Evolutionary conservation across 257 asterid genomes (phyloP).

Genomic region (Nicotiana undulata): DNA sequence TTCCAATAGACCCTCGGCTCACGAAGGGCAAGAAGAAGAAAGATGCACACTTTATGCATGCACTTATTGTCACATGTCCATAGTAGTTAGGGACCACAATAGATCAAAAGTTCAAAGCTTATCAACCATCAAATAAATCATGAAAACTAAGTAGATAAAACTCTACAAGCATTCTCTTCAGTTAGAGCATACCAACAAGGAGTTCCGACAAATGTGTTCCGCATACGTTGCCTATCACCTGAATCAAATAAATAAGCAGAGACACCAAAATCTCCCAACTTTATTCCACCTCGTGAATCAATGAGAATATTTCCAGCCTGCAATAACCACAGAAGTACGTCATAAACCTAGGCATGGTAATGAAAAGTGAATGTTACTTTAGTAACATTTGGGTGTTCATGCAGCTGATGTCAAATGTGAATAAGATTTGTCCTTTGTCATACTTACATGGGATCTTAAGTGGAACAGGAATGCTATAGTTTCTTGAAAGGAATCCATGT

Average conservation of each 20-base stretch:
- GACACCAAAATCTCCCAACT: constrained; percentile 98
- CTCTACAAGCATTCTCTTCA: neutral
- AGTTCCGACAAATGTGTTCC: constrained; percentile 97
- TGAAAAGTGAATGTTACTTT: neutral
- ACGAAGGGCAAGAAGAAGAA: too few species aligned
- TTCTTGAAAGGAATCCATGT: neutral
- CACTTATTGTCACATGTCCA: neutral
- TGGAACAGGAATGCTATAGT: neutral
- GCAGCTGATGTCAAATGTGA: neutral
- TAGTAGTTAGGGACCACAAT: neutral
- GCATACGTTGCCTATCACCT: constrained; percentile 86
- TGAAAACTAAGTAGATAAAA: neutral
- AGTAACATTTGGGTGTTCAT: neutral
- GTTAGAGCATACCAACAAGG: constrained; percentile 84
- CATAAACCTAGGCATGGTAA: constrained; percentile 1
- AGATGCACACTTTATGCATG: neutral
- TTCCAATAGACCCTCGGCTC: too few species aligned
- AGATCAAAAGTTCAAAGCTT: neutral
- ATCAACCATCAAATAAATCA: constrained; percentile 5
- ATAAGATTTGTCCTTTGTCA: neutral
- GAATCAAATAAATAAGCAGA: constrained; percentile 96
- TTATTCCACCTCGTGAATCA: constrained; percentile 79
- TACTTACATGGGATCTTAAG: neutral
- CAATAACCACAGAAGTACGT: neutral
- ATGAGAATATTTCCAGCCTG: constrained; percentile 97